Conservation (phyloP, 768 basidiomycete genomes). For the Phaeotremella skinneri region DNA sequence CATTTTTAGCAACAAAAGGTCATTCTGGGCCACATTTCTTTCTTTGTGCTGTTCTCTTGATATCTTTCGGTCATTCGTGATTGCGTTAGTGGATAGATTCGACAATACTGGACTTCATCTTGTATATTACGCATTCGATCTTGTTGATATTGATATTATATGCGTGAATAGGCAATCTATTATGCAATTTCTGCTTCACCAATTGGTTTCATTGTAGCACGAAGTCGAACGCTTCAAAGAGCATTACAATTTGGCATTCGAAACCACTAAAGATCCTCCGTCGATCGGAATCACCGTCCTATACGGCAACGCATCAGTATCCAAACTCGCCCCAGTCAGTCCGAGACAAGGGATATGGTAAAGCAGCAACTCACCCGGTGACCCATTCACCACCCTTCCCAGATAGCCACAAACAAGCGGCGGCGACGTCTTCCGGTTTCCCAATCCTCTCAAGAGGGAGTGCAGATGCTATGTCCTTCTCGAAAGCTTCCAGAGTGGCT, state of each 20-base stretch:
- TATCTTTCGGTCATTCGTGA: too few species aligned
- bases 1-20: too few species aligned
- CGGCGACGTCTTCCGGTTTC: conserved; percentile 64
- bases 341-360: not conserved
- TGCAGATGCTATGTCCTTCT: conserved; percentile 55
- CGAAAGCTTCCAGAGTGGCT: conserved; percentile 56
- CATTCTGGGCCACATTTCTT: too few species aligned
- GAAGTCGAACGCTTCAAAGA: not conserved
- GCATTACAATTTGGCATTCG: conserved; percentile 34
- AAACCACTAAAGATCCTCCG: conserved; percentile 59
- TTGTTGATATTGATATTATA: too few species aligned
- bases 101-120: too few species aligned
- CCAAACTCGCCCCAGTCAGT: not conserved
- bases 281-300: conserved; percentile 64
- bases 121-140: too few species aligned
- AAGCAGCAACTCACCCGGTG: conserved; percentile 54
- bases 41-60: too few species aligned
- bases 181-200: too few species aligned
- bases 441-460: conserved; percentile 62
- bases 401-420: conserved; percentile 63
- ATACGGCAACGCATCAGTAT: not conserved
- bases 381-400: conserved; percentile 64
- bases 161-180: too few species aligned
- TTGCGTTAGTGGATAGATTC: too few species aligned
- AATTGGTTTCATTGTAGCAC: too few species aligned